These are phyloP conservation scores for Knufia fluminis DNA, from an alignment of 2,329 filamentous ascomycete species.

Conservation along the genomic window DNA sequence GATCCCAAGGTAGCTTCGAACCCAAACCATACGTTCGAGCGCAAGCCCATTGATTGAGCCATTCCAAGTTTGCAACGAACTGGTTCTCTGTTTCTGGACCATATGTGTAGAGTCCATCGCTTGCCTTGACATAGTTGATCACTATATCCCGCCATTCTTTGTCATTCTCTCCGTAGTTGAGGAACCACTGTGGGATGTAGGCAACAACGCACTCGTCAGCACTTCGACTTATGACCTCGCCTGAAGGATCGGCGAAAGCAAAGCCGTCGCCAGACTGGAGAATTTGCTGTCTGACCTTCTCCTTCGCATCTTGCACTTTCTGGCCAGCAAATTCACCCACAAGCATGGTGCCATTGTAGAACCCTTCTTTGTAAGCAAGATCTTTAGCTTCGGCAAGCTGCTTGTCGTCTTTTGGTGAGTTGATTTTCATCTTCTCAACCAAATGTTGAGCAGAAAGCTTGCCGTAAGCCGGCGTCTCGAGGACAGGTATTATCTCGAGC, in stretches of 20 bases:
- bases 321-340: conserved; percentile 81
- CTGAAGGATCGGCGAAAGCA: conserved; percentile 86
- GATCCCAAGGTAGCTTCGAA: conserved; percentile 90
- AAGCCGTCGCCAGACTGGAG: conserved; percentile 73
- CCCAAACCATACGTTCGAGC: conserved; percentile 85
- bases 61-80: conserved; percentile 78
- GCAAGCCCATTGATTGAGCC: conserved; percentile 95
- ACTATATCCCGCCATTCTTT: conserved; percentile 68
- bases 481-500: conserved; percentile 78
- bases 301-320: conserved; percentile 77
- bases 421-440: conserved; percentile 89
- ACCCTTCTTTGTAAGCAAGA: conserved; percentile 91
- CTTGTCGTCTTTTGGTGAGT: conserved; percentile 87
- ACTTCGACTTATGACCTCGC: conserved; percentile 77
- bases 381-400: conserved; percentile 92
- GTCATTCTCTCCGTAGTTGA: conserved; percentile 86
- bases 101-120: conserved; percentile 68
- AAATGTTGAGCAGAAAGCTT: conserved; percentile 74
- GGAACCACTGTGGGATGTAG: conserved; percentile 93
- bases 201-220: conserved; percentile 90
- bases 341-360: conserved; percentile 87
- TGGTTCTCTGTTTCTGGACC: conserved; percentile 65
- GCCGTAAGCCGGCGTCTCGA: conserved; percentile 78
- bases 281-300: conserved; percentile 69
- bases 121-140: conserved; percentile 61